phyloP scores from a whole-genome alignment of 2,329 filamentous ascomycete species.

The Geoglossum cookeanum region DNA sequence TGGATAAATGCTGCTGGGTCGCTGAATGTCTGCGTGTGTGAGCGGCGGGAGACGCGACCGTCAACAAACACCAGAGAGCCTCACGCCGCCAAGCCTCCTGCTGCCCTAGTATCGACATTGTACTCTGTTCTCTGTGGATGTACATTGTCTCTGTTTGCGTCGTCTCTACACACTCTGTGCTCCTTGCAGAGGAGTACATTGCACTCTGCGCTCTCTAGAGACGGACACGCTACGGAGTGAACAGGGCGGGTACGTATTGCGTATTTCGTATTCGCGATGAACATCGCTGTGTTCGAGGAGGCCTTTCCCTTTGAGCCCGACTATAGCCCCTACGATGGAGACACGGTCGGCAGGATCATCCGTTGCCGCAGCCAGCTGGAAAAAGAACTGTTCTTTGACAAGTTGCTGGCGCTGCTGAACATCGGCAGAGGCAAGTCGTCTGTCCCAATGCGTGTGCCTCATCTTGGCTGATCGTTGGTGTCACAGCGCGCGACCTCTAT shows the following conservation, averaged over 20 bases:
- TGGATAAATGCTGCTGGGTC: neutral
- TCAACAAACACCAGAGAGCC: slow-evolving; percentile 2
- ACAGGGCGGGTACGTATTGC: too few relatives aligned
- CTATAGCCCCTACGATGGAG: slow-evolving; percentile 36
- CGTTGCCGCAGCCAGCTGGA: slow-evolving; percentile 34
- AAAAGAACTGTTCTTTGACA: slow-evolving; percentile 60
- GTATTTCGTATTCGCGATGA: slow-evolving; percentile 8
- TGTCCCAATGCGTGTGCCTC: slow-evolving; percentile 3
- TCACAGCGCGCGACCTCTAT: slow-evolving; percentile 41
- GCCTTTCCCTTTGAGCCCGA: slow-evolving; percentile 44
- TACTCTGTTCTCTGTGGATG: neutral
- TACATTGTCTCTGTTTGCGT: neutral
- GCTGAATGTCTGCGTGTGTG: too few relatives aligned
- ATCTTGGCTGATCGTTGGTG: slow-evolving; percentile 5
- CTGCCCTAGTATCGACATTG: too few relatives aligned
- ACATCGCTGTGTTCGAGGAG: slow-evolving; percentile 46
- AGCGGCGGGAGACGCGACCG: neutral
- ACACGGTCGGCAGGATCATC: slow-evolving; percentile 41
- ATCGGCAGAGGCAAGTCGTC: slow-evolving; percentile 42
- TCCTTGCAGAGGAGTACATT: too few relatives aligned
- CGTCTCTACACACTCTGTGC: too few relatives aligned
- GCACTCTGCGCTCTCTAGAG: too few relatives aligned
- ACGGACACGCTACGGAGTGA: too few relatives aligned
- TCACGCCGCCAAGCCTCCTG: neutral
- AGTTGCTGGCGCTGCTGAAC: slow-evolving; percentile 49